Percentiles rank a stretch among this genome's conserved stretches.
Evolutionary conservation across 1,139 yeast species (phyloP).

Genomic region (Eremothecium cymbalariae): DNA sequence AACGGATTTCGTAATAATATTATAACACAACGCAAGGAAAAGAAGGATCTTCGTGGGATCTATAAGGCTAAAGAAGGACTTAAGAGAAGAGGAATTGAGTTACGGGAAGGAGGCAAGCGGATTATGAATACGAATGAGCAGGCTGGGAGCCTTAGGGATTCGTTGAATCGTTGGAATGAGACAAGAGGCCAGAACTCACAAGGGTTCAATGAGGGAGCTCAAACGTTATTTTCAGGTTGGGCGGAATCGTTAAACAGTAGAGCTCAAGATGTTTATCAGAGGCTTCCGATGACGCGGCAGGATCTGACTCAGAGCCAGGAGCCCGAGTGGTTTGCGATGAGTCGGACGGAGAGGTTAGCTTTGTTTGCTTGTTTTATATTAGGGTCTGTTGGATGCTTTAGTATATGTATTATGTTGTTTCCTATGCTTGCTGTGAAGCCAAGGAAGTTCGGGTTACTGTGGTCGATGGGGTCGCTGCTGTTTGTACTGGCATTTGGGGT

Average conservation of each 20-base stretch:
- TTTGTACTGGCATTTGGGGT: conserved; percentile 87
- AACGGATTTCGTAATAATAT: too few relatives aligned
- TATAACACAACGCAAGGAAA: too few relatives aligned
- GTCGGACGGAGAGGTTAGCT: conserved; percentile 71
- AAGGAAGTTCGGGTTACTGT: conserved; percentile 76
- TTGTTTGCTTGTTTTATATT: conserved; percentile 71
- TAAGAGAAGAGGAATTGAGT: too few relatives aligned
- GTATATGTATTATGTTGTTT: conserved; percentile 70
- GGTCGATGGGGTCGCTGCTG: conserved; percentile 86
- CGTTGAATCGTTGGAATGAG: conserved; percentile 35
- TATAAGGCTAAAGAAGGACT: too few relatives aligned
- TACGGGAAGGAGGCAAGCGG: too few relatives aligned
- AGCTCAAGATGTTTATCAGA: conserved; percentile 41
- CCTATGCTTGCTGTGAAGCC: conserved; percentile 90
- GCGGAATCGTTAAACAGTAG: conserved; percentile 36
- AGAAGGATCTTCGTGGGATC: too few relatives aligned
- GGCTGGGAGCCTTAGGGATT: conserved; percentile 30
- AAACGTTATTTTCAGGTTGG: conserved; percentile 34
- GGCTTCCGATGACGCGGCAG: conserved; percentile 46
- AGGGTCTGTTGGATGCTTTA: conserved; percentile 73
- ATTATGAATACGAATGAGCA: conserved; percentile 16
- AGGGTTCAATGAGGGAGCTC: conserved; percentile 32
- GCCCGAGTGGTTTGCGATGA: conserved; percentile 51
- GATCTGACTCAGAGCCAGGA: conserved; percentile 44
- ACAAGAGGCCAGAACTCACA: conserved; percentile 24